Evolutionary conservation across 2,329 filamentous ascomycete species (phyloP).

Genomic region (Colletotrichum tanaceti): DNA sequence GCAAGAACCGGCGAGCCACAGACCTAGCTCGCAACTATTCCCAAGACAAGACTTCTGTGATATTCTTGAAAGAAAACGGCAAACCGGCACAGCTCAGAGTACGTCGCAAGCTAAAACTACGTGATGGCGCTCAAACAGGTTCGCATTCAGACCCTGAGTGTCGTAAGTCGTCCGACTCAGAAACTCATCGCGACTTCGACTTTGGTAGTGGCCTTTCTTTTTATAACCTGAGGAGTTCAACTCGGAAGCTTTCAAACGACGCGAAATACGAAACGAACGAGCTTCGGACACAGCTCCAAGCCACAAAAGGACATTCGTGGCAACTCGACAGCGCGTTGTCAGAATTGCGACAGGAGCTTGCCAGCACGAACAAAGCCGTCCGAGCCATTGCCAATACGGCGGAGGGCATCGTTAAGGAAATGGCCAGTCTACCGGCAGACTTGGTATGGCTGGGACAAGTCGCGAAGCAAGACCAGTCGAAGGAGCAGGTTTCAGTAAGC

Average conservation of each 20-base stretch:
- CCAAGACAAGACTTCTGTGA: conserved; percentile 49
- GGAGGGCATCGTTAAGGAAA: conserved; percentile 48
- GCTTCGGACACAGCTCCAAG: conserved; percentile 43
- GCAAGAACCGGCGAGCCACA: conserved; percentile 48
- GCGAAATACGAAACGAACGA: conserved; percentile 37
- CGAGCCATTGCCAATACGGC: conserved; percentile 44
- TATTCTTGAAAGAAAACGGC: conserved; percentile 41
- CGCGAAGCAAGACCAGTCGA: conserved; percentile 45
- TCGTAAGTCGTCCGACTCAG: neutral
- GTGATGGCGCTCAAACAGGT: conserved; percentile 40
- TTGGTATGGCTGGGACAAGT: conserved; percentile 48
- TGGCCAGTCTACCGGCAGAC: conserved; percentile 49
- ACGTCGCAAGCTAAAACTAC: conserved; percentile 49
- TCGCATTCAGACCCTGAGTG: neutral
- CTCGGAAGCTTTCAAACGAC: conserved; percentile 40
- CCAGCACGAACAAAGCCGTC: conserved; percentile 43
- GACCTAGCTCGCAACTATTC: conserved; percentile 54
- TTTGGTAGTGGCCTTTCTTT: neutral
- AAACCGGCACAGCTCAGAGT: conserved; percentile 47
- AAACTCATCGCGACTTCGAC: neutral
- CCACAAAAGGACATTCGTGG: conserved; percentile 44
- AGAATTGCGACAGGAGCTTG: conserved; percentile 43
- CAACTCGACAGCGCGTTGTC: conserved; percentile 44
- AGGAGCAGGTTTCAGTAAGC: conserved; percentile 20
- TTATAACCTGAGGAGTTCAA: no score